These are phyloP conservation scores for Blepharisma japonicum DNA, from an alignment of 73 alveolate species.

Conservation along the genomic window DNA sequence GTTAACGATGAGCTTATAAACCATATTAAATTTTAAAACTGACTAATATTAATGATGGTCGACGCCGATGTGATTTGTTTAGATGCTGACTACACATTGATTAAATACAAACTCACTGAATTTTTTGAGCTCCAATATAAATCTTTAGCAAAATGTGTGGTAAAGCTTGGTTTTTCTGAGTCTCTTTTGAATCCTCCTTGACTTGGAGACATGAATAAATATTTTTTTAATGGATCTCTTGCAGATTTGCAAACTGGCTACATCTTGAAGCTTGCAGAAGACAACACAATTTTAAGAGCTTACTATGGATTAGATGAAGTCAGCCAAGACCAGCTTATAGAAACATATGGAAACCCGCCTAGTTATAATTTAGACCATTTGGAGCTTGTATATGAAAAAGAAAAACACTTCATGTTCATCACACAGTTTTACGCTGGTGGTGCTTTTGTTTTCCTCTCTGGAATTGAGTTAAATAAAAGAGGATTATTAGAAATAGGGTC, in stretches of 20 bases:
- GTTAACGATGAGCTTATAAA: too few relatives aligned
- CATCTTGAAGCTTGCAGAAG: neutral
- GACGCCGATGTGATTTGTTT: constrained; percentile 29
- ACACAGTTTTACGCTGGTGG: constrained; percentile 11
- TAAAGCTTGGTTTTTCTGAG: constrained; percentile 3
- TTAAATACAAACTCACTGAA: neutral
- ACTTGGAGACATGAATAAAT: neutral
- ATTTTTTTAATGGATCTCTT: neutral
- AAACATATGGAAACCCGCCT: constrained; percentile 4
- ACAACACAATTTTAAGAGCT: neutral
- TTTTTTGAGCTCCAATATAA: neutral
- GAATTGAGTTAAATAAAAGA: constrained; percentile 3
- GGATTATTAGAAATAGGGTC: neutral
- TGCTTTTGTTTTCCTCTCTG: neutral
- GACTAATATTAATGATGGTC: neutral
- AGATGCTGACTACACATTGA: constrained; percentile 13
- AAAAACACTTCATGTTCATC: neutral
- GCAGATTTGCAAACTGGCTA: constrained; percentile 14
- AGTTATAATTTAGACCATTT: neutral
- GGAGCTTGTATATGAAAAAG: neutral
- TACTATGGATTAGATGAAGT: neutral
- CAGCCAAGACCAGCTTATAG: neutral
- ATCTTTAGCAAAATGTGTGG: neutral
- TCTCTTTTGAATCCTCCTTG: neutral
- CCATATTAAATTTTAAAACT: too few relatives aligned